Percentiles rank a stretch among this genome's conserved stretches.
Evolutionary conservation across 768 basidiomycete species (phyloP).

Genomic region (Mycena pura): DNA sequence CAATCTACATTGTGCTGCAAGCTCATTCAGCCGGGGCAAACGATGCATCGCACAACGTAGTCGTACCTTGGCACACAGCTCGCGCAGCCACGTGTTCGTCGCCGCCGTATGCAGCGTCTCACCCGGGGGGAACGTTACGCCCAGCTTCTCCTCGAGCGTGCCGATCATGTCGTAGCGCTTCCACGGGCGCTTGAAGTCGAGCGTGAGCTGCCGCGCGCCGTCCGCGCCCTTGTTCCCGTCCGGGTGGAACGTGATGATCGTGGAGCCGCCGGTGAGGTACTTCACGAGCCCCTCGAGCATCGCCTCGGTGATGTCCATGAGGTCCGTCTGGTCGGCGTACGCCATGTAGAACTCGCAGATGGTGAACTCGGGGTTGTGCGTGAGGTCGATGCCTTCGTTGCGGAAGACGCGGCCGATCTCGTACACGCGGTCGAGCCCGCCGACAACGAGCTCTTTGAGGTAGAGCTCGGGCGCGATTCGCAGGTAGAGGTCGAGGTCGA

Average conservation of each 20-base stretch:
- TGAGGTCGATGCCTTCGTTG: conserved; percentile 98
- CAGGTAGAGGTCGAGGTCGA: conserved; percentile 94
- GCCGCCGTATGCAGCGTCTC: conserved; percentile 87
- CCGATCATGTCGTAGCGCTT: conserved; percentile 98
- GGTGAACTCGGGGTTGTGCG: conserved; percentile 99
- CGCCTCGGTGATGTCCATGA: conserved; percentile 96
- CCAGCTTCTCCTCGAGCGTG: conserved; percentile 93
- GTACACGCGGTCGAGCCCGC: conserved; percentile 96
- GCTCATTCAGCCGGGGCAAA: not conserved
- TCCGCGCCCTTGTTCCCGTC: conserved; percentile 87
- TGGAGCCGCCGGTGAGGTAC: conserved; percentile 81
- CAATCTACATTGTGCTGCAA: conserved; percentile 93
- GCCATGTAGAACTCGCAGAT: conserved; percentile 99
- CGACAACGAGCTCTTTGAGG: conserved; percentile 96
- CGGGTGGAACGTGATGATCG: conserved; percentile 86
- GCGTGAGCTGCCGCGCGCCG: conserved; percentile 64
- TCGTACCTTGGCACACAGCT: conserved; percentile 81
- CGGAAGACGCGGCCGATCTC: conserved; percentile 98
- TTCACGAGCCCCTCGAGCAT: conserved; percentile 92
- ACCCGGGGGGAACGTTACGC: conserved; percentile 91
- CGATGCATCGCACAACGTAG: not conserved
- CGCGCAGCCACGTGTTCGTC: conserved; percentile 87
- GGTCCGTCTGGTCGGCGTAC: conserved; percentile 97
- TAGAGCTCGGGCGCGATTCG: conserved; percentile 98
- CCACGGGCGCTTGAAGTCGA: conserved; percentile 95